Evolutionary conservation across 108 stramenopile species (phyloP).

Genomic region (Pseudonitzschia multistriata): DNA sequence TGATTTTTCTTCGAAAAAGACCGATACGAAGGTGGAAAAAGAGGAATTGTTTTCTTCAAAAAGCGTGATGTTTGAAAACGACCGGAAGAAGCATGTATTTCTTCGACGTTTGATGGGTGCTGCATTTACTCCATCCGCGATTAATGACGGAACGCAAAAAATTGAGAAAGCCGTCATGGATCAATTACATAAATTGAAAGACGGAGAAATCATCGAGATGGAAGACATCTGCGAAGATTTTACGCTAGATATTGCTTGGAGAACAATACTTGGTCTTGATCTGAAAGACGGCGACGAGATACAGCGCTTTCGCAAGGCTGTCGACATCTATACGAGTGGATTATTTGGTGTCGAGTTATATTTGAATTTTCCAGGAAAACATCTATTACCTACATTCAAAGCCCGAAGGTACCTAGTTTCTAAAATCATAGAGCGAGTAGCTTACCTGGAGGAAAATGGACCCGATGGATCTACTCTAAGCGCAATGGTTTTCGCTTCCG

Average conservation of each 20-base stretch:
- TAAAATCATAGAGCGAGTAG: conserved; percentile 41
- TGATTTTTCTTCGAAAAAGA: not conserved
- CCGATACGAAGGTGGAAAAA: too few species aligned
- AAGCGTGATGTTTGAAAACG: not conserved
- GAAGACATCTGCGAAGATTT: not conserved
- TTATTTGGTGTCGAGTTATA: not conserved
- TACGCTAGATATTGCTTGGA: not conserved
- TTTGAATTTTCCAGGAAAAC: not conserved
- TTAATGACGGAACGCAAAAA: not conserved
- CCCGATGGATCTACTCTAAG: conserved; percentile 52
- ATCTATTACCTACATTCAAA: not conserved
- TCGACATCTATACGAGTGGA: not conserved
- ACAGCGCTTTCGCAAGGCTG: not conserved
- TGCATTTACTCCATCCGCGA: not conserved
- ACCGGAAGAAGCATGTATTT: not conserved
- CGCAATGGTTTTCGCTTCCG: conserved; percentile 45
- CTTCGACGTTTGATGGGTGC: not conserved
- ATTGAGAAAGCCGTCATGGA: not conserved
- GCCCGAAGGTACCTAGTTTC: conserved; percentile 30
- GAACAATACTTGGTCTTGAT: not conserved
- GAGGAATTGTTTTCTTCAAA: not conserved
- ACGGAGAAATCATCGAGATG: not conserved
- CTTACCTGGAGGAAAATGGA: conserved; percentile 33
- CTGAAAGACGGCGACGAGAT: not conserved
- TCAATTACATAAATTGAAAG: not conserved